Conservation (phyloP, 306 rosid species). For the Cucurbita maxima region DNA sequence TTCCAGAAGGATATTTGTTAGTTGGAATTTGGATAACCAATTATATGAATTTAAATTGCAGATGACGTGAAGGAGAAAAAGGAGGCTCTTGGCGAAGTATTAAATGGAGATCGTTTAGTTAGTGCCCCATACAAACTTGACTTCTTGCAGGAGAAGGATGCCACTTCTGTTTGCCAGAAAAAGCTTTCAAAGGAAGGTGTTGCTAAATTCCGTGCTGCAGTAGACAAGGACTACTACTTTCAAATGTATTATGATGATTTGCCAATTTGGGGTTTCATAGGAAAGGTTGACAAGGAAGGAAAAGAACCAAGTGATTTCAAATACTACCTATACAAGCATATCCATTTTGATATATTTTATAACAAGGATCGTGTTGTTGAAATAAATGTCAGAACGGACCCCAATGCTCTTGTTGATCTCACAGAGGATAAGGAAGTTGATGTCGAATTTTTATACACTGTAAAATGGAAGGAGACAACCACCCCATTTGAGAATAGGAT, state of each 20-base stretch:
- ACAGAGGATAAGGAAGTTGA: conserved; percentile 52
- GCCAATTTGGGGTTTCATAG: conserved; percentile 87
- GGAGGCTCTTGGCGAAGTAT: conserved; percentile 83
- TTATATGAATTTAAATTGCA: conserved; percentile 18
- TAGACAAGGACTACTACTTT: conserved; percentile 62
- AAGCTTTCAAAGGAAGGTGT: conserved; percentile 43
- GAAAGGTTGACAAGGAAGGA: conserved; percentile 55
- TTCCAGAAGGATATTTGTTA: neutral
- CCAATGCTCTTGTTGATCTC: conserved; percentile 45
- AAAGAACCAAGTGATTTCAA: conserved; percentile 63
- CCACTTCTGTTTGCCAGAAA: conserved; percentile 32
- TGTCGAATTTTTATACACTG: conserved; percentile 52
- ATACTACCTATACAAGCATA: conserved; percentile 59
- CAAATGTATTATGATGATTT: conserved; percentile 86
- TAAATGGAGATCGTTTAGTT: conserved; percentile 81
- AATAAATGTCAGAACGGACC: conserved; percentile 47
- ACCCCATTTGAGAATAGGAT: conserved; percentile 71
- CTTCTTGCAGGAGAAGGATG: conserved; percentile 43
- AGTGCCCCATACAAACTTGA: conserved; percentile 70
- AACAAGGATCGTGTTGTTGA: conserved; percentile 78
- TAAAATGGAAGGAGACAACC: conserved; percentile 65
- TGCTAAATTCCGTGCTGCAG: conserved; percentile 44
- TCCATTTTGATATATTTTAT: conserved; percentile 52
- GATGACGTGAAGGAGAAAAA: conserved; percentile 53
- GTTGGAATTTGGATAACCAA: neutral